These are phyloP conservation scores for Erythrobasidium yunnanense DNA, from an alignment of 768 basidiomycete species.

Conservation along the genomic window DNA sequence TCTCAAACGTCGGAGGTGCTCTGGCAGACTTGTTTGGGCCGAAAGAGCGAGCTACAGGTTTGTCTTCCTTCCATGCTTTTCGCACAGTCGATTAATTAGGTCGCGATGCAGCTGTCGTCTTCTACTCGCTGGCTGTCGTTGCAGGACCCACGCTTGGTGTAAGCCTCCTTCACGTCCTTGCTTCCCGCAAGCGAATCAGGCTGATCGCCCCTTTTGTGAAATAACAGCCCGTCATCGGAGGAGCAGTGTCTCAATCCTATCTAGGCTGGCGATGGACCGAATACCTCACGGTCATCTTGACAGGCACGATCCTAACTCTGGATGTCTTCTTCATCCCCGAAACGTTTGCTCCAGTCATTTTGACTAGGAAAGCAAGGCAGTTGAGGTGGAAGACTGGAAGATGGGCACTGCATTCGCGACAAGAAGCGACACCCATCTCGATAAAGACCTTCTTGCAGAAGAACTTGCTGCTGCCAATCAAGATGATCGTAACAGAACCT, in stretches of 20 bases:
- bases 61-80: constrained; percentile 24
- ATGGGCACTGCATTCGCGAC: constrained; percentile 40
- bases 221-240: constrained; percentile 38
- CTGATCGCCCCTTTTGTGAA: neutral
- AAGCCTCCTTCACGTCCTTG: neutral
- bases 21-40: constrained; percentile 37
- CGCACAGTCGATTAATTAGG: constrained; percentile 33
- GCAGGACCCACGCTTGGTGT: constrained; percentile 39
- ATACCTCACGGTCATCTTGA: constrained; percentile 41
- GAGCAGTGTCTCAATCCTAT: constrained; percentile 37
- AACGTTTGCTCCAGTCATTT: constrained; percentile 40
- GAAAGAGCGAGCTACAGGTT: constrained; percentile 22
- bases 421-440: constrained; percentile 39
- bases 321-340: constrained; percentile 40
- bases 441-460: constrained; percentile 39
- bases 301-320: constrained; percentile 34
- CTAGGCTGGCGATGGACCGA: constrained; percentile 43
- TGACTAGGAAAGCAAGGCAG: constrained; percentile 40
- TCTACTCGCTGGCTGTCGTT: constrained; percentile 41
- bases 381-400: constrained; percentile 37
- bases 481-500: constrained; percentile 40
- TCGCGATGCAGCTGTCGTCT: constrained; percentile 37
- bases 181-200: neutral
- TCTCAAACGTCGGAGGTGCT: constrained; percentile 26
- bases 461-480: constrained; percentile 38